Evolutionary conservation across 257 asterid genomes (phyloP).

Genomic region (Solanum rostratum): DNA sequence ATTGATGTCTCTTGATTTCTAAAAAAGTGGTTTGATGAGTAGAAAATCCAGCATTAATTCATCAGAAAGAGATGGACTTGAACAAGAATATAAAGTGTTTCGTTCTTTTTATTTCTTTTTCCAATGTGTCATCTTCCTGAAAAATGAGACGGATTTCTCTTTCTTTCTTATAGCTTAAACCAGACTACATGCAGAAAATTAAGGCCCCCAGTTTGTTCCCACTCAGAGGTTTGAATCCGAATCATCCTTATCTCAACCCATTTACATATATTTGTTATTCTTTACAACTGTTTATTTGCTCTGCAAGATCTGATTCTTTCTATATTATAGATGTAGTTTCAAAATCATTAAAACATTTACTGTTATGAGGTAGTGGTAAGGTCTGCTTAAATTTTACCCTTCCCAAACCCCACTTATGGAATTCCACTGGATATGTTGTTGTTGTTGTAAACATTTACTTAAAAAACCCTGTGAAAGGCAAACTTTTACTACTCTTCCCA

Average conservation of each 20-base stretch:
- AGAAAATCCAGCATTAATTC: not conserved
- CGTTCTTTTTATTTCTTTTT: not conserved
- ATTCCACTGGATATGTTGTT: too few species aligned
- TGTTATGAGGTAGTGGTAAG: not conserved
- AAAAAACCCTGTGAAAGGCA: not conserved
- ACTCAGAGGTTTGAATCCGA: not conserved
- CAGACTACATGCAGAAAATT: not conserved
- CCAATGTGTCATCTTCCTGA: not conserved
- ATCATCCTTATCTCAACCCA: not conserved
- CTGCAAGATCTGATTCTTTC: not conserved
- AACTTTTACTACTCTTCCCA: not conserved
- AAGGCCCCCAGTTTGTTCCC: not conserved
- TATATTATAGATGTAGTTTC: not conserved
- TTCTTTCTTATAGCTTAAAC: not conserved
- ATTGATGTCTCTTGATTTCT: not conserved
- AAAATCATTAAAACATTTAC: not conserved
- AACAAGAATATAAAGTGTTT: not conserved
- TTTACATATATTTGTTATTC: not conserved
- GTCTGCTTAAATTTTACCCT: too few species aligned
- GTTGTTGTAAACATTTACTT: not conserved
- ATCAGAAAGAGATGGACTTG: not conserved
- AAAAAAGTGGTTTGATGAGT: not conserved
- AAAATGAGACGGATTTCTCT: not conserved
- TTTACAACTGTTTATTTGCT: not conserved
- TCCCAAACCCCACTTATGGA: too few species aligned